phyloP scores from a whole-genome alignment of 1,284 basidiomycete species.

The Tilletia setariae region DNA sequence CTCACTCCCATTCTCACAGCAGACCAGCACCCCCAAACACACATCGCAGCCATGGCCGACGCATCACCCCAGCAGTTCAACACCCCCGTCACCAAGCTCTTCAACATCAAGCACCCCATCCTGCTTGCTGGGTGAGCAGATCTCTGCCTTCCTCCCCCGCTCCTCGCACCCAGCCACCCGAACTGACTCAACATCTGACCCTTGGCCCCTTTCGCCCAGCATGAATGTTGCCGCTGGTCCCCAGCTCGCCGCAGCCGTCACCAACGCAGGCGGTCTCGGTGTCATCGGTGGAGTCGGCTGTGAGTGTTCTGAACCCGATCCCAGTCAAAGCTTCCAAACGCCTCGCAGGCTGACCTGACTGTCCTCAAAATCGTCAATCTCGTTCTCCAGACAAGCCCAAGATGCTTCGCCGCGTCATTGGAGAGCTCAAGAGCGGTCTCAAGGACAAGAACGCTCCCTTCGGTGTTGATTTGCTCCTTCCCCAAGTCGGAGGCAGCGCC shows the following conservation, averaged over 20 bases:
- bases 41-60: constrained; percentile 27
- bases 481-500: constrained; percentile 45
- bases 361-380: not conserved
- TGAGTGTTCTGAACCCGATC: not conserved
- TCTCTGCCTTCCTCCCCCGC: not conserved
- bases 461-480: constrained; percentile 46
- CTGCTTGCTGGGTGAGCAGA: constrained; percentile 19
- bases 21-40: not conserved
- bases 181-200: not conserved
- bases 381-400: constrained; percentile 28
- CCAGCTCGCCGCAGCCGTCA: constrained; percentile 45
- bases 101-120: constrained; percentile 25
- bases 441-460: constrained; percentile 48
- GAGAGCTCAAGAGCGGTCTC: constrained; percentile 34
- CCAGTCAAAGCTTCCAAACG: not conserved
- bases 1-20: not conserved
- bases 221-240: constrained; percentile 48
- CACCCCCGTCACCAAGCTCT: constrained; percentile 27
- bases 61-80: constrained; percentile 28
- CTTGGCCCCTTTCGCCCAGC: not conserved
- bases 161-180: not conserved
- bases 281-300: constrained; percentile 48
- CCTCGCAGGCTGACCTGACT: not conserved
- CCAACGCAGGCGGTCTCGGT: constrained; percentile 45
- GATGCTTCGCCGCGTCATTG: constrained; percentile 28